Evolutionary conservation across 371 early-diverging fungal genomes (phyloP).

Genomic region (Lichtheimia ramosa): DNA sequence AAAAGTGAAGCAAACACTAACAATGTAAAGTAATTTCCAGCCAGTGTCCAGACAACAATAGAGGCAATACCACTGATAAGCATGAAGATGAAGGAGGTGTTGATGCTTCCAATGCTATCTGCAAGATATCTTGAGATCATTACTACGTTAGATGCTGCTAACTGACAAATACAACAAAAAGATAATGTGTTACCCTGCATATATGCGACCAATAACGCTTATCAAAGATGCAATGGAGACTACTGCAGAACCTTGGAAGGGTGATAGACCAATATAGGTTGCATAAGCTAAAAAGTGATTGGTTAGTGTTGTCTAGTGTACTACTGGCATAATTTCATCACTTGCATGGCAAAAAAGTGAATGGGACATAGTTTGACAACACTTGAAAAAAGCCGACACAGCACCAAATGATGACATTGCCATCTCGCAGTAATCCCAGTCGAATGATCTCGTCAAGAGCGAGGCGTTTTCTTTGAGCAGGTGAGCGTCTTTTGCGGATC

Average conservation of each 20-base stretch:
- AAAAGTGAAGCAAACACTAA: conserved; percentile 16
- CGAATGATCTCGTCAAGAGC: background rate
- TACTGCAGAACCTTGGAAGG: conserved; percentile 8
- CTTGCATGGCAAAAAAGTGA: conserved; percentile 9
- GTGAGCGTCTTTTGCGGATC: conserved; percentile 3
- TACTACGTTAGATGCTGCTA: background rate
- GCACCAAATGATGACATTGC: conserved; percentile 12
- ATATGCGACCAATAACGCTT: conserved; percentile 4
- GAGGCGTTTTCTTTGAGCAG: background rate
- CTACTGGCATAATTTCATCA: background rate
- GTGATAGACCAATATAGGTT: conserved; percentile 10
- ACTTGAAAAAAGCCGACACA: conserved; percentile 1
- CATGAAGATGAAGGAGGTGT: conserved; percentile 2
- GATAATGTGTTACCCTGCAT: background rate
- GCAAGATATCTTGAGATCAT: background rate
- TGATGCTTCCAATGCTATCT: conserved; percentile 6
- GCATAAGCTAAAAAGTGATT: conserved; percentile 4
- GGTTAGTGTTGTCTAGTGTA: background rate
- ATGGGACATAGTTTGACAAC: conserved; percentile 2
- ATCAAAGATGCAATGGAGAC: conserved; percentile 7
- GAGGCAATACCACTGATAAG: background rate
- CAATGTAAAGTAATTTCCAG: conserved; percentile 17
- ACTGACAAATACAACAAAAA: background rate
- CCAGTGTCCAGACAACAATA: conserved; percentile 27
- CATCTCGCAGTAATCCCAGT: conserved; percentile 1